Evolutionary conservation across 139 green algal species (phyloP).

Genomic region (Micractinium conductrix): DNA sequence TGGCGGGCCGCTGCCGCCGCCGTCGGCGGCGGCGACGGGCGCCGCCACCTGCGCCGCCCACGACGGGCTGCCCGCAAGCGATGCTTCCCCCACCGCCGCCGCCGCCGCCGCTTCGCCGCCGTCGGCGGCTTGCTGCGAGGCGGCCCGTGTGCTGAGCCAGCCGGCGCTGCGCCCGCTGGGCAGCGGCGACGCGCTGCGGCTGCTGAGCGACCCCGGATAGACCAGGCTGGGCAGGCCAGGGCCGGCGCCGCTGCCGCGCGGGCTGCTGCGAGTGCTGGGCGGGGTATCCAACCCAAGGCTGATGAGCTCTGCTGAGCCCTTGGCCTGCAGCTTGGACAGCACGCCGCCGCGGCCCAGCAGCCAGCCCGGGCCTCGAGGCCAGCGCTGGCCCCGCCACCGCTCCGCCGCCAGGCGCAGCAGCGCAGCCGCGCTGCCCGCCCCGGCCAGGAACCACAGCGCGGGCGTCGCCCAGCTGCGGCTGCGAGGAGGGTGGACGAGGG

Average conservation of each 20-base stretch:
- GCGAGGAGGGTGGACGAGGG: background rate
- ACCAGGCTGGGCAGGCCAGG: background rate
- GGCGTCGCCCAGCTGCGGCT: background rate
- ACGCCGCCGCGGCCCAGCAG: background rate
- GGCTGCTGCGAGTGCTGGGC: background rate
- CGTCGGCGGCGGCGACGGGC: background rate
- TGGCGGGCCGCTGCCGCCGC: background rate
- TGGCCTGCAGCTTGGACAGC: background rate
- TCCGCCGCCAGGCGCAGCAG: background rate
- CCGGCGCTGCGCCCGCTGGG: background rate
- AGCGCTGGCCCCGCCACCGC: background rate
- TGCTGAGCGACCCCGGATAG: background rate
- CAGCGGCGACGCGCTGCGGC: background rate
- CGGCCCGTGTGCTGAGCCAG: background rate
- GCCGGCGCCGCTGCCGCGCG: background rate
- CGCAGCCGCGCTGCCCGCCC: background rate
- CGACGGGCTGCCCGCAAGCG: background rate
- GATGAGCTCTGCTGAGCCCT: conserved; percentile 4
- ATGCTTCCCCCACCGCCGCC: background rate
- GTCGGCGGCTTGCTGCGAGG: background rate
- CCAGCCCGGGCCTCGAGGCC: background rate
- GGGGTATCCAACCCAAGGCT: background rate
- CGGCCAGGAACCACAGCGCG: background rate
- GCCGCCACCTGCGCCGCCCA: background rate
- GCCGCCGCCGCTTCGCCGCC: too few relatives aligned